A percentile compares a stretch with the other conserved stretches of the same genome.
phyloP scores from a whole-genome alignment of 768 basidiomycete species.

The Exidia glandulosa region DNA sequence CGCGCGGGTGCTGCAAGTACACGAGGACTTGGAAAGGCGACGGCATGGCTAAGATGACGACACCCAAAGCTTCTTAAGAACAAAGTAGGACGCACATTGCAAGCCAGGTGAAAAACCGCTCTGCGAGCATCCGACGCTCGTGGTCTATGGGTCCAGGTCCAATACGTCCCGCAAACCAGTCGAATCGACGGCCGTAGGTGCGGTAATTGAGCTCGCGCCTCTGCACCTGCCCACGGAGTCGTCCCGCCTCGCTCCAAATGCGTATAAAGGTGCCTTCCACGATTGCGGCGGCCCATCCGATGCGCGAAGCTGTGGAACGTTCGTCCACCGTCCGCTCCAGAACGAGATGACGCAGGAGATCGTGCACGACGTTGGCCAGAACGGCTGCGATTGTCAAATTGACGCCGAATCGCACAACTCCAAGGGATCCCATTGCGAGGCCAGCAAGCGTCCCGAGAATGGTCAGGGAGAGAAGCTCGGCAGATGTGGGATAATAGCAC shows the following conservation, averaged over 20 bases:
- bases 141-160: conserved; percentile 32
- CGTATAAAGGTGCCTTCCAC: conserved; percentile 41
- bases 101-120: conserved; percentile 1
- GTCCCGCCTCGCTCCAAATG: conserved; percentile 39
- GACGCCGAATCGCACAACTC: conserved; percentile 9
- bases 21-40: too few species aligned
- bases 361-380: conserved; percentile 34
- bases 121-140: conserved; percentile 27
- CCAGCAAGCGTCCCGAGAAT: conserved; percentile 8
- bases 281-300: conserved; percentile 31
- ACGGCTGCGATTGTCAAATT: conserved; percentile 19
- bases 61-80: too few species aligned
- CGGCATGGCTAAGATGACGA: too few species aligned
- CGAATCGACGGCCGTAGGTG: conserved; percentile 30
- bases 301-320: conserved; percentile 21
- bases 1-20: too few species aligned
- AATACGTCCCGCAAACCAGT: conserved; percentile 39
- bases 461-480: conserved; percentile 30
- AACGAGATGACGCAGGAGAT: conserved; percentile 39
- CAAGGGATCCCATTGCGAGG: conserved; percentile 6
- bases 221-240: conserved; percentile 32
- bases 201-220: conserved; percentile 29
- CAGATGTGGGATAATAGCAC: conserved; percentile 38
- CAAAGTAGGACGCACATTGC: too few species aligned
- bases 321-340: conserved; percentile 17